A percentile compares a stretch with the other conserved stretches of the same genome.
Conservation (phyloP, 163 green algal species). For the Chlorella variabilis region DNA sequence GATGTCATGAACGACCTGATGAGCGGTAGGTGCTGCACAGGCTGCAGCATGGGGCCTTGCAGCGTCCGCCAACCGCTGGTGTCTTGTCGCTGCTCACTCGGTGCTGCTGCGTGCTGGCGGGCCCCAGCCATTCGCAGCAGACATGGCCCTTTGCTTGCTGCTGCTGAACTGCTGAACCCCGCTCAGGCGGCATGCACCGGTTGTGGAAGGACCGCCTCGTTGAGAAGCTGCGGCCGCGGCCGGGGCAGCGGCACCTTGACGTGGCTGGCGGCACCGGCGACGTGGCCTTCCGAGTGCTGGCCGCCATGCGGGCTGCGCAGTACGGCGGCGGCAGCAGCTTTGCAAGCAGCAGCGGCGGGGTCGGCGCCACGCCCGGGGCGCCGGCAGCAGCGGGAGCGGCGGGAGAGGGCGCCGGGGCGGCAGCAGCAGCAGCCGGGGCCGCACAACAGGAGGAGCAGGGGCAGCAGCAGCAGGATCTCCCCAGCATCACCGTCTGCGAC, state of each 20-base stretch:
- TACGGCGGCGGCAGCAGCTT: conserved; percentile 16
- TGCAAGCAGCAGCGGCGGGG: conserved; percentile 12
- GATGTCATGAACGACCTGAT: conserved; percentile 99
- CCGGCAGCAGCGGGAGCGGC: background rate
- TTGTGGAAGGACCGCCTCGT: conserved; percentile 95
- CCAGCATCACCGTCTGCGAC: conserved; percentile 90
- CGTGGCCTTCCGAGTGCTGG: conserved; percentile 90
- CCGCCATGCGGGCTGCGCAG: conserved; percentile 61
- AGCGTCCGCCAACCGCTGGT: no score
- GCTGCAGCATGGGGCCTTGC: no score
- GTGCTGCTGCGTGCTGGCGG: no score
- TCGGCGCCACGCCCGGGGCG: conserved; percentile 18
- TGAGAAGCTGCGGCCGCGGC: conserved; percentile 77
- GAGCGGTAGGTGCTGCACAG: conserved; percentile 68
- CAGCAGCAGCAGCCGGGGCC: background rate
- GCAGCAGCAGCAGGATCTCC: conserved; percentile 10
- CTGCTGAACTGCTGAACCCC: no score
- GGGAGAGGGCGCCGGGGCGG: background rate
- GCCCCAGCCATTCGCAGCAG: no score
- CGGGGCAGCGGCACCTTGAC: conserved; percentile 93
- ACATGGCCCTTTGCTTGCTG: no score
- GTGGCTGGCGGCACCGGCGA: conserved; percentile 98
- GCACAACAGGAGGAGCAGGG: conserved; percentile 17
- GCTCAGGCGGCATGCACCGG: conserved; percentile 80
- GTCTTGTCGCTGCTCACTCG: no score